Conservation (phyloP, 2,329 filamentous ascomycete species). For the Diplodia mutila region DNA sequence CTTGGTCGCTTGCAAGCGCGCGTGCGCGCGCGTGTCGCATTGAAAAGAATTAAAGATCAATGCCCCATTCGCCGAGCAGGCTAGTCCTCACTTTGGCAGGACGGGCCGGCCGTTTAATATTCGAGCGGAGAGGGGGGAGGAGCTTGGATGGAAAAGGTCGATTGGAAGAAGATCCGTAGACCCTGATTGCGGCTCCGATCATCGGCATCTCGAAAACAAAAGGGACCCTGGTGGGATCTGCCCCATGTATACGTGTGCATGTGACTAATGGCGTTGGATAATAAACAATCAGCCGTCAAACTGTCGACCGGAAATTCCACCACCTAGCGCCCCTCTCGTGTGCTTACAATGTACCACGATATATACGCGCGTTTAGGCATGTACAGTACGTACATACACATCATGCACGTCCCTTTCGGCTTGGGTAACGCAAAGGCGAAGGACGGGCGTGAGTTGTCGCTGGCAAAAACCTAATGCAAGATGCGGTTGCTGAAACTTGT, state of each 20-base stretch:
- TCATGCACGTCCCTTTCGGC: not conserved
- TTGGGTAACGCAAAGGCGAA: not conserved
- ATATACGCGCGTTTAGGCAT: not conserved
- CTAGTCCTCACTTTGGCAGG: not conserved
- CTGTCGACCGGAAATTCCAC: no score
- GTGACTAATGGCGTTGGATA: not conserved
- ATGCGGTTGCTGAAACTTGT: constrained; percentile 22
- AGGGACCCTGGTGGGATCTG: not conserved
- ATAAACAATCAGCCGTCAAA: not conserved
- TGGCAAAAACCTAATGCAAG: not conserved
- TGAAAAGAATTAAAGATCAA: not conserved
- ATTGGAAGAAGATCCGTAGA: not conserved
- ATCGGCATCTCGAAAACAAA: not conserved
- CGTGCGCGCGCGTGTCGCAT: not conserved
- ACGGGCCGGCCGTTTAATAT: not conserved
- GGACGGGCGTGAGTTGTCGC: not conserved
- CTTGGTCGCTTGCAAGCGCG: not conserved
- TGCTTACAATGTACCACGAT: not conserved
- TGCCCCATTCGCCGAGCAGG: not conserved
- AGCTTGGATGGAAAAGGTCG: not conserved
- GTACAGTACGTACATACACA: not conserved
- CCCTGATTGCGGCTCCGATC: not conserved
- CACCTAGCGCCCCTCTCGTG: no score
- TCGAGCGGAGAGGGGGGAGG: no score
- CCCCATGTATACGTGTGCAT: not conserved